These are phyloP conservation scores for Fagus sylvatica DNA, from an alignment of 306 rosid genomes.

Conservation along the genomic window DNA sequence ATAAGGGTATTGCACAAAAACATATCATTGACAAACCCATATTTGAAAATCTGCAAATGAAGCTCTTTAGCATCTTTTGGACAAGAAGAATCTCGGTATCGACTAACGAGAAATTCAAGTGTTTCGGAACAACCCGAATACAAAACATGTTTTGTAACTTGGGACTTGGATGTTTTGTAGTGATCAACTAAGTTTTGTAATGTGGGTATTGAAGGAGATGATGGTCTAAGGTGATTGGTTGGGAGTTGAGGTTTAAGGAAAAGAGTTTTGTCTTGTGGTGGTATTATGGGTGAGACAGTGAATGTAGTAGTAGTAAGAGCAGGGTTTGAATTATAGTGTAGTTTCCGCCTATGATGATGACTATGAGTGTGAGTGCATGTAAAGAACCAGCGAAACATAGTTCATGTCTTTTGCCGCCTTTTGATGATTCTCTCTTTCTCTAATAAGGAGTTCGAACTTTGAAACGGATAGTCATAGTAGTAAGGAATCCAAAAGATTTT, in stretches of 20 bases:
- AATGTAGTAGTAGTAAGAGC: slow-evolving; percentile 14
- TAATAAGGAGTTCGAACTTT: too few species aligned
- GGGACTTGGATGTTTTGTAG: slow-evolving; percentile 36
- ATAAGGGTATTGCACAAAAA: slow-evolving; percentile 73
- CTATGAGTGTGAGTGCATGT: background rate
- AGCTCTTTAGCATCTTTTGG: slow-evolving; percentile 56
- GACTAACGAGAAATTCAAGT: slow-evolving; percentile 34
- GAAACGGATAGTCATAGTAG: too few species aligned
- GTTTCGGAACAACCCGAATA: slow-evolving; percentile 25
- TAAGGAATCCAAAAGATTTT: too few species aligned
- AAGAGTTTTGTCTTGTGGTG: slow-evolving; percentile 14
- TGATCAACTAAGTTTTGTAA: slow-evolving; percentile 27
- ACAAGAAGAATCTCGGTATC: slow-evolving; percentile 44
- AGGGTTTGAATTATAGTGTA: slow-evolving; percentile 2
- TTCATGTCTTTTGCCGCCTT: background rate
- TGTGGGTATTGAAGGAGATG: slow-evolving; percentile 14
- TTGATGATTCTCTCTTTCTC: too few species aligned
- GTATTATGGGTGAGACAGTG: slow-evolving; percentile 26
- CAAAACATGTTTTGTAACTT: slow-evolving; percentile 3
- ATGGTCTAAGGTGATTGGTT: background rate
- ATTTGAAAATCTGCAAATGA: slow-evolving; percentile 63
- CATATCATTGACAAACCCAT: slow-evolving; percentile 58
- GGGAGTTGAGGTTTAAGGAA: slow-evolving; percentile 28
- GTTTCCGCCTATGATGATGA: background rate
- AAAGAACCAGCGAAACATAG: slow-evolving; percentile 31